Evolutionary conservation across 148 eudicot species (phyloP), one percentile per base, ranked within the genome.

Genomic region (Rhododendron ferrugineum): DNA sequence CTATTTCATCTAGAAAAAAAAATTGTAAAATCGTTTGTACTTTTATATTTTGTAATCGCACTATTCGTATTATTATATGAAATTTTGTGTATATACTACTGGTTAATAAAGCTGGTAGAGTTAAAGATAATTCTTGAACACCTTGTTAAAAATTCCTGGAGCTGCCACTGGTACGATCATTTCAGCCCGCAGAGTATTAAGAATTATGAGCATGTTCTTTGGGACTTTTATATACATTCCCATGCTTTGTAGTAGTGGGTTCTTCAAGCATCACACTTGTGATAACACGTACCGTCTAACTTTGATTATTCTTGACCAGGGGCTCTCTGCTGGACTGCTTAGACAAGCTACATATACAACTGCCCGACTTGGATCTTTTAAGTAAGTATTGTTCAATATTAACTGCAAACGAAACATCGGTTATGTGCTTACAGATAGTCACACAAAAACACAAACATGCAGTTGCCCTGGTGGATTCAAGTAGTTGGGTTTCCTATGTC

Each of bases 291-390:
- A 9, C 14, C 34, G 23, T n/a, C 74, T 83, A 49, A 83, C 68
- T 66, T 83, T 10, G 22, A 46, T 84, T 66, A 22, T 82, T 52
- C 78, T 68, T 86, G 83, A 50, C 56, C 92, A 94, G 98, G 98
- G 98, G 56, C 86, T 94, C 82, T 91, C 98, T 78, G 98, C 98
- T 79, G 98, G 98, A 58, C 91, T 96, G 88, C 98, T 96, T 66
- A 90, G 98, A 88, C 98, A 96, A 90, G 98, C 98, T 81, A 96
- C 98, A 47, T 96, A 94, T 80, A 96, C 98, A 75, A 96, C 98
- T 42, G 98, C 98, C 13, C 92, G 98, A 28, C 98, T 96, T 89
- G 98, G 98, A 64, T 79, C 98, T 66, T 96, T 96, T 88, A 96
- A 79, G 98, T 96, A 81, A 89, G 87, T 89, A 28, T 78, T 78